Base-by-base conservation (phyloP, 352 stramenopile genomes). In the Elongisporangium senticosum region DNA sequence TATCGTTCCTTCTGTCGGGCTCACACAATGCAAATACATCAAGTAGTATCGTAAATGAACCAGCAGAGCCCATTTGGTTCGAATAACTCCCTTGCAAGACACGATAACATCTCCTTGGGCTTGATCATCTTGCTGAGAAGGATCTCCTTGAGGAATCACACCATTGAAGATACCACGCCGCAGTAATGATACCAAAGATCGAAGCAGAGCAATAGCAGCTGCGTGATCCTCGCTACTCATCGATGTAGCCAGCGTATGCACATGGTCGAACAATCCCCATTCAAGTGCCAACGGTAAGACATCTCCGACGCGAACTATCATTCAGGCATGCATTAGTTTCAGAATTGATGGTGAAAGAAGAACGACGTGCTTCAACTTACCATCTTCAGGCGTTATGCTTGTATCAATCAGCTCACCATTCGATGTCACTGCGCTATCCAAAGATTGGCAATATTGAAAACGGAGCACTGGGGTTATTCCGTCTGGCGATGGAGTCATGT, bases 211-310 rank as follows among this genome's bases (percentile, higher is more conserved):
- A 7, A 89, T 61, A 1, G 83, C 79, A 2, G 83, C 80, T 0
- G 58, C 61, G 56, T 93, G 83, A 58, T 93, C 83, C 79, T 93
- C 83, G 33, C 83, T 93, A 63, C 71, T 93, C 83, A 93, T 90
- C 0, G 83, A 90, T 2, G 74, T 88, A 7, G 83, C 81, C 11
- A 93, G 58, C 37, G 65, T 77, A 22, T 89, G 55, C 3, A 87
- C 68, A 54, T 83, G 74, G 47, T 91, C 78, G 49, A 90, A 91
- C 22, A 93, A 60, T 0, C 68, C 69, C 83, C 83, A 93, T 39
- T 89, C 75, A 4, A 93, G 62, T 3, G 81, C 81, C n/a, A 93
- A 64, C 4, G 79, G 72, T 20, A 83, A 61, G 0, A 69, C 75
- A 56, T 93, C 75, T 8, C 76, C 73, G 40, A 86, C 62, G 5